Conservation (phyloP, 2,329 filamentous ascomycete genomes). For the Fusarium succisae region DNA sequence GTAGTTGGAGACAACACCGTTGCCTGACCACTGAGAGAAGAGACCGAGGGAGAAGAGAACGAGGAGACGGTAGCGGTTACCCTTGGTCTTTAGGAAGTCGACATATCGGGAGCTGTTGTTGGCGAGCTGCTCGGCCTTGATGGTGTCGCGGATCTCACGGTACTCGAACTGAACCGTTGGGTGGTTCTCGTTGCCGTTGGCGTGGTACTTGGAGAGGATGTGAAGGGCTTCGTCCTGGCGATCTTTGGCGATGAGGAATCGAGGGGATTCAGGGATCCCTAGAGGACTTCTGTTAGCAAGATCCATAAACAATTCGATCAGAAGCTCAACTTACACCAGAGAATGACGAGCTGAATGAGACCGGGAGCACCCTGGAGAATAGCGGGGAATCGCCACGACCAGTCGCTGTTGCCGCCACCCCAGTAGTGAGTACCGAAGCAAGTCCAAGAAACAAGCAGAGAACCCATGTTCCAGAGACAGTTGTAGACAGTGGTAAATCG, state of each 20-base stretch:
- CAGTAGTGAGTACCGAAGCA: conserved; percentile 71
- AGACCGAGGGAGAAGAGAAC: conserved; percentile 71
- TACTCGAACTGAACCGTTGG: conserved; percentile 72
- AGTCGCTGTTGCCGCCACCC: conserved; percentile 55
- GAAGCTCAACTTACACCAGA: conserved; percentile 57
- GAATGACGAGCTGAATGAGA: conserved; percentile 67
- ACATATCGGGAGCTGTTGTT: conserved; percentile 61
- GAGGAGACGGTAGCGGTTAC: conserved; percentile 71
- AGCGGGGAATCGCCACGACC: conserved; percentile 74
- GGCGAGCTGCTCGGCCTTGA: conserved; percentile 64
- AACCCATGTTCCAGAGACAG: conserved; percentile 72
- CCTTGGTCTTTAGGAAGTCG: conserved; percentile 70
- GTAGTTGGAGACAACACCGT: conserved; percentile 74
- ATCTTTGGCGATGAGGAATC: conserved; percentile 72
- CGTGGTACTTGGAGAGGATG: conserved; percentile 71
- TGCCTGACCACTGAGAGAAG: conserved; percentile 75
- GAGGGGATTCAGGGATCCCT: conserved; percentile 70
- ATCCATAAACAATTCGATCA: rapidly evolving
- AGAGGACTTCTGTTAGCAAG: background rate
- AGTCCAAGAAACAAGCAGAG: conserved; percentile 68
- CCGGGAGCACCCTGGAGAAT: conserved; percentile 70
- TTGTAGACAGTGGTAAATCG: conserved; percentile 75
- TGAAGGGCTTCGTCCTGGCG: conserved; percentile 69
- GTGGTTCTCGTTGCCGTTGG: conserved; percentile 66
- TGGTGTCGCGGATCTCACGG: conserved; percentile 71